Percentiles rank a stretch among this genome's conserved stretches.
phyloP scores from a whole-genome alignment of 805 yeast species.

The Wickerhamiella azyma region DNA sequence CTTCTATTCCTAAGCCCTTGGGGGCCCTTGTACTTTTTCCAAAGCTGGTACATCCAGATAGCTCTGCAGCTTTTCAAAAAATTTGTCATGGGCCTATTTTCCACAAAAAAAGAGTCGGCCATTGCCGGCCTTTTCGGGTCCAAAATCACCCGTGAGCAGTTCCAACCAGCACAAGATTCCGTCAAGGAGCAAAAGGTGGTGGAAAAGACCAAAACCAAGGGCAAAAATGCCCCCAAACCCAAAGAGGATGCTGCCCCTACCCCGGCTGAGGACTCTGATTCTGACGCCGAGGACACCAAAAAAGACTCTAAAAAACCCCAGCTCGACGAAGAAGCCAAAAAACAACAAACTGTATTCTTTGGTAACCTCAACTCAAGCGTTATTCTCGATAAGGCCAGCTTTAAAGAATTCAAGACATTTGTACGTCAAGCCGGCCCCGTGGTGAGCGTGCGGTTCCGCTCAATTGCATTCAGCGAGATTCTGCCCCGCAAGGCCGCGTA shows the following conservation, averaged over 20 bases:
- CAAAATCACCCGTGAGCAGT: not conserved
- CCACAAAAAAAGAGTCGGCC: constrained; percentile 1
- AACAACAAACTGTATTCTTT: constrained; percentile 72
- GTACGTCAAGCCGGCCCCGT: constrained; percentile 40
- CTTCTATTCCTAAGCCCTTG: too few relatives aligned
- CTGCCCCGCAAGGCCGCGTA: constrained; percentile 88
- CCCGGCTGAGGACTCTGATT: not conserved
- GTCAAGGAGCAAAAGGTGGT: too few relatives aligned
- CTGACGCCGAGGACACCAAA: constrained; percentile 26
- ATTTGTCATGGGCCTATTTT: constrained; percentile 11
- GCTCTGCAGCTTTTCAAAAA: not conserved
- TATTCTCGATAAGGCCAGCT: constrained; percentile 46
- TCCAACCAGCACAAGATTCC: not conserved
- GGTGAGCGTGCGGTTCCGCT: constrained; percentile 76
- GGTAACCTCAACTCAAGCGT: constrained; percentile 75
- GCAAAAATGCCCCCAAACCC: too few relatives aligned
- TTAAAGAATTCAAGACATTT: constrained; percentile 51
- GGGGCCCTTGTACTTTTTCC: too few relatives aligned
- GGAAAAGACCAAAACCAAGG: too few relatives aligned
- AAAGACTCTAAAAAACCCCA: constrained; percentile 17
- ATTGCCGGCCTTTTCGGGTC: constrained; percentile 7
- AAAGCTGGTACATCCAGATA: too few relatives aligned
- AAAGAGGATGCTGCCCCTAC: too few relatives aligned
- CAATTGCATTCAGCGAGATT: constrained; percentile 76
- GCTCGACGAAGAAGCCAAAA: constrained; percentile 55